A percentile compares a stretch with the other conserved stretches of the same genome.
phyloP scores from a whole-genome alignment of 768 basidiomycete species.

The Cyclocybe aegerita region DNA sequence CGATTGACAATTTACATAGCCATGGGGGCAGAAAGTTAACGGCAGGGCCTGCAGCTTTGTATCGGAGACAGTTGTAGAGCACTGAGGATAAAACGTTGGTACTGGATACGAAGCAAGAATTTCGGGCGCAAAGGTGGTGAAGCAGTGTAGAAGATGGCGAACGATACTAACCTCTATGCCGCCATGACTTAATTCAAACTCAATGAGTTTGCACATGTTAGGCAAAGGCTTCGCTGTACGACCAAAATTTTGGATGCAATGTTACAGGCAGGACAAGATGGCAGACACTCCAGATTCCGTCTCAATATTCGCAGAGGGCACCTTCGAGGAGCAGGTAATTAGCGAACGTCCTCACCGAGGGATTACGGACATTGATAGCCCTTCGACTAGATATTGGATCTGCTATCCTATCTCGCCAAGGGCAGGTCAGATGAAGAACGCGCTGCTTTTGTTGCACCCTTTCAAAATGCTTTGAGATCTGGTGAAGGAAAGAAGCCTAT shows the following conservation, averaged over 20 bases:
- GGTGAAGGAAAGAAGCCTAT: conserved; percentile 51
- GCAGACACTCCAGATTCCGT: conserved; percentile 65
- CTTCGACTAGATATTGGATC: conserved; percentile 62
- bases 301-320: conserved; percentile 85
- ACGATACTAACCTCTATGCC: too few relatives aligned
- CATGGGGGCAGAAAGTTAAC: too few relatives aligned
- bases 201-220: conserved; percentile 34
- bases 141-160: too few relatives aligned
- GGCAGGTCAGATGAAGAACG: conserved; percentile 70
- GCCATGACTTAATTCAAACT: background rate
- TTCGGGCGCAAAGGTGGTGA: too few relatives aligned
- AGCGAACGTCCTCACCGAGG: background rate
- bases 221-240: conserved; percentile 26
- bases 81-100: too few relatives aligned
- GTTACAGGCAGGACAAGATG: conserved; percentile 45
- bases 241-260: conserved; percentile 31
- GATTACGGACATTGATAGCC: conserved; percentile 12
- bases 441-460: conserved; percentile 57
- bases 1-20: too few relatives aligned
- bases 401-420: conserved; percentile 72
- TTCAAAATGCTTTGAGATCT: conserved; percentile 58
- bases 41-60: too few relatives aligned
- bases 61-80: too few relatives aligned
- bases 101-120: too few relatives aligned
- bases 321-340: conserved; percentile 81